These are phyloP conservation scores for Phaeosphaeriaceae sp. DNA, from an alignment of 2,329 filamentous ascomycete genomes.

Conservation along the genomic window DNA sequence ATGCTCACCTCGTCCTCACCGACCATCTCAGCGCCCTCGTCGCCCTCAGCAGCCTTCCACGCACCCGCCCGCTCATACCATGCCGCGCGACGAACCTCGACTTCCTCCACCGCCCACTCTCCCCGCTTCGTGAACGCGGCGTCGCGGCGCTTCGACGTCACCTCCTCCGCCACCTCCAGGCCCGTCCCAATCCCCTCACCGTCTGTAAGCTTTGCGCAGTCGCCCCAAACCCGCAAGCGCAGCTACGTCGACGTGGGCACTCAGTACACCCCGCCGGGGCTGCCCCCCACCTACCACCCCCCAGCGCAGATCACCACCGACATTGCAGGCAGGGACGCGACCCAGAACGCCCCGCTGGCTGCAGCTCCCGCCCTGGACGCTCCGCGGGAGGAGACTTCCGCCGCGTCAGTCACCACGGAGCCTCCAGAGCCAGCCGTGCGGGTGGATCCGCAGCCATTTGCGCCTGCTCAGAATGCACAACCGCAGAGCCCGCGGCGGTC, in stretches of 20 bases:
- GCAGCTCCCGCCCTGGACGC: conserved; percentile 26
- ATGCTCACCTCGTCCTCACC: conserved; percentile 48
- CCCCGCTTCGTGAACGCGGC: conserved; percentile 43
- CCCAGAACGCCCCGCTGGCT: conserved; percentile 15
- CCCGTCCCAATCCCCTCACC: conserved; percentile 34
- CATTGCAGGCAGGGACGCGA: background rate
- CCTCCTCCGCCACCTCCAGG: conserved; percentile 27
- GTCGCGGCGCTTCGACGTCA: conserved; percentile 34
- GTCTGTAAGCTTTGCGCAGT: conserved; percentile 26
- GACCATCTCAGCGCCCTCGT: conserved; percentile 46
- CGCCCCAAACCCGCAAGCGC: conserved; percentile 38
- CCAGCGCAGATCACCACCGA: conserved; percentile 3
- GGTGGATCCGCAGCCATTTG: conserved; percentile 38
- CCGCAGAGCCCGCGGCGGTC: conserved; percentile 16
- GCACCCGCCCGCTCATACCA: conserved; percentile 38
- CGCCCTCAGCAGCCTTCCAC: conserved; percentile 46
- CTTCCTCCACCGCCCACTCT: conserved; percentile 37
- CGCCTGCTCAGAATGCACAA: conserved; percentile 26
- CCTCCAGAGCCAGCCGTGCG: conserved; percentile 45
- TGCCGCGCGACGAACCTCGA: conserved; percentile 42
- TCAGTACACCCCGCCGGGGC: conserved; percentile 61
- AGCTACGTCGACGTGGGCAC: conserved; percentile 59
- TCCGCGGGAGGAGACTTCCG: conserved; percentile 42
- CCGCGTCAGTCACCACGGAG: conserved; percentile 40
- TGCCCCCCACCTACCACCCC: conserved; percentile 52